phyloP scores from a whole-genome alignment of 2,329 filamentous ascomycete genomes.

The Pleomassaria siparia region DNA sequence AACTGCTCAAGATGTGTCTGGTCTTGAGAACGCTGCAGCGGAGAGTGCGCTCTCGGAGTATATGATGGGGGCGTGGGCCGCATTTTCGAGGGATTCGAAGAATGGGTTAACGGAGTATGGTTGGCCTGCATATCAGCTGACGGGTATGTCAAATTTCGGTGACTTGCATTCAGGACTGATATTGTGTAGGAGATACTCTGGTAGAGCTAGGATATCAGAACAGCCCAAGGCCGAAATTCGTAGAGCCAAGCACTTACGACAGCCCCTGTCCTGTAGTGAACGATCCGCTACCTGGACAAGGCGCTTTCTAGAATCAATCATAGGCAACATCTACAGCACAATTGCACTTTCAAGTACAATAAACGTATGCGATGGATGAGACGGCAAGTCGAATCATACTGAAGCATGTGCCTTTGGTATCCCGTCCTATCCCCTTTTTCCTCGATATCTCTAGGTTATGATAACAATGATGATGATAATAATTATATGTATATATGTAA shows the following conservation, averaged over 20 bases:
- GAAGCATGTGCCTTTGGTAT: no score
- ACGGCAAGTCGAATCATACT: no score
- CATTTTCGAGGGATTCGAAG: conserved; percentile 38
- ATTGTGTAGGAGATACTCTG: conserved; percentile 11
- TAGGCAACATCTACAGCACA: no score
- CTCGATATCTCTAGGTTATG: no score
- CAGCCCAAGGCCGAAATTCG: conserved; percentile 17
- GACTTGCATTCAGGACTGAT: no score
- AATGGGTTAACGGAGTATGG: conserved; percentile 32
- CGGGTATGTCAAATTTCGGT: conserved; percentile 8
- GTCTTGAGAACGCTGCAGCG: conserved; percentile 19
- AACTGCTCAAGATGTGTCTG: conserved; percentile 27
- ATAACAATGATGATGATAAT: no score
- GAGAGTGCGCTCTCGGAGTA: conserved; percentile 34
- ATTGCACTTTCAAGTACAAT: no score
- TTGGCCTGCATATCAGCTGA: conserved; percentile 28
- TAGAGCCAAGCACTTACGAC: conserved; percentile 23
- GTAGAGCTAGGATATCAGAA: conserved; percentile 25
- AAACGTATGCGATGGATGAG: no score
- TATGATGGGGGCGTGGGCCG: conserved; percentile 37
- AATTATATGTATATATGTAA: no score
- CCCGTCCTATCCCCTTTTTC: no score
- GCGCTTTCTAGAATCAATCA: conserved; percentile 18
- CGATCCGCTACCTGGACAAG: conserved; percentile 26
- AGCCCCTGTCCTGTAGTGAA: conserved; percentile 22